Percentiles rank a stretch among this genome's conserved stretches.
These are phyloP conservation scores for Ophiorrhiza pumila DNA, from an alignment of 257 asterid genomes.

Conservation along the genomic window DNA sequence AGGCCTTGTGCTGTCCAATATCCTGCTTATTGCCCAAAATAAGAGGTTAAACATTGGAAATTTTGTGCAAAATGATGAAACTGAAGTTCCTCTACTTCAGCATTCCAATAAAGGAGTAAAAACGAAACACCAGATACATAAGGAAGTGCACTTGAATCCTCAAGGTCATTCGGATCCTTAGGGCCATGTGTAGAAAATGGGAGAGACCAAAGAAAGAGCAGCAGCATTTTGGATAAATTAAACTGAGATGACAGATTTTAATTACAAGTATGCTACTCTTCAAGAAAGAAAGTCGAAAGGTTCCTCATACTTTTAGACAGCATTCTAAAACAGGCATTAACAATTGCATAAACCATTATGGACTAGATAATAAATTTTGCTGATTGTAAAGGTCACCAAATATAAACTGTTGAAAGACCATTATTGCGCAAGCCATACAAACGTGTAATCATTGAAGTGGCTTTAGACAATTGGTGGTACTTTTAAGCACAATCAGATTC, in stretches of 20 bases:
- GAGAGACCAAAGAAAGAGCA: neutral
- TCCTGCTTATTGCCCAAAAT: neutral
- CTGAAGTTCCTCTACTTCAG: neutral
- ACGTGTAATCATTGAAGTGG: neutral
- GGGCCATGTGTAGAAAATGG: neutral
- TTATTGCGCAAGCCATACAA: neutral
- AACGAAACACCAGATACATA: neutral
- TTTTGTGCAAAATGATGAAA: neutral
- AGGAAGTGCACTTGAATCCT: neutral
- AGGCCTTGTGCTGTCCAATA: neutral
- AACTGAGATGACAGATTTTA: neutral
- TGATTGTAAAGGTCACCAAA: neutral
- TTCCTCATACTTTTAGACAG: neutral
- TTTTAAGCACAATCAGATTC: neutral
- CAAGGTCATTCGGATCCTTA: neutral
- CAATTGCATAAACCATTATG: neutral
- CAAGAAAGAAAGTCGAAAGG: neutral
- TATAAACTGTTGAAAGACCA: neutral
- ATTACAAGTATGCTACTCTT: neutral
- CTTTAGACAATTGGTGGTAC: neutral
- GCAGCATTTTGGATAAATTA: neutral
- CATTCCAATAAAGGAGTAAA: neutral
- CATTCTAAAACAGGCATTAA: neutral
- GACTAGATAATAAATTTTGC: neutral
- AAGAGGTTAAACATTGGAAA: neutral